These are phyloP conservation scores for Pneumocystis oryctolagi DNA, from an alignment of 1,139 yeast species.

Conservation along the genomic window DNA sequence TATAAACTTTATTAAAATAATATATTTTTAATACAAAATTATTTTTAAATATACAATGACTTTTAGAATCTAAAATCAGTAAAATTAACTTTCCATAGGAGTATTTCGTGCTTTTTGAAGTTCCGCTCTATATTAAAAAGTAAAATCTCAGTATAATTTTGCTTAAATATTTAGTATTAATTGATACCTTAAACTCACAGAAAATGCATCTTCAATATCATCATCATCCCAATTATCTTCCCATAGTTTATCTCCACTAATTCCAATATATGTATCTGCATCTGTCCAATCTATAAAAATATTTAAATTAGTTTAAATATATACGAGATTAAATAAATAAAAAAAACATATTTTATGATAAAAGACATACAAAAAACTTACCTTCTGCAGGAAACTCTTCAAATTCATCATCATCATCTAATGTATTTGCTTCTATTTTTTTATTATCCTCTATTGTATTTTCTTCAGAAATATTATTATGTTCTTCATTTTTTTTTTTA, in stretches of 20 bases:
- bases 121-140: neutral
- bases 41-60: neutral
- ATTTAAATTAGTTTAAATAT: neutral
- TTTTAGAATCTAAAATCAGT: neutral
- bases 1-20: neutral
- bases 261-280: conserved; percentile 31
- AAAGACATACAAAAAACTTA: conserved; percentile 26
- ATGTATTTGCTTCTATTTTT: neutral
- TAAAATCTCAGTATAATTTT: neutral
- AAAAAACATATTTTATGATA: neutral
- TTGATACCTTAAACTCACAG: conserved; percentile 47
- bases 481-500: neutral
- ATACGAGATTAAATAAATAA: neutral
- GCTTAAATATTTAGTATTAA: neutral
- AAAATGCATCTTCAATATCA: conserved; percentile 74
- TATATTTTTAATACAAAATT: neutral
- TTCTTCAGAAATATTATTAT: neutral
- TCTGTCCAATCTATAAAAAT: conserved; percentile 36
- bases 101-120: neutral
- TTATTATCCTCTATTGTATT: neutral
- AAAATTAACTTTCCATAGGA: neutral
- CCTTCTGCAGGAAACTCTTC: conserved; percentile 88
- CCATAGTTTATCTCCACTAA: conserved; percentile 43
- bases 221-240: conserved; percentile 89
- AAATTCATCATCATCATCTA: conserved; percentile 57